These are phyloP conservation scores for Phylloporus sp. DNA, from an alignment of 768 basidiomycete genomes.

Conservation along the genomic window DNA sequence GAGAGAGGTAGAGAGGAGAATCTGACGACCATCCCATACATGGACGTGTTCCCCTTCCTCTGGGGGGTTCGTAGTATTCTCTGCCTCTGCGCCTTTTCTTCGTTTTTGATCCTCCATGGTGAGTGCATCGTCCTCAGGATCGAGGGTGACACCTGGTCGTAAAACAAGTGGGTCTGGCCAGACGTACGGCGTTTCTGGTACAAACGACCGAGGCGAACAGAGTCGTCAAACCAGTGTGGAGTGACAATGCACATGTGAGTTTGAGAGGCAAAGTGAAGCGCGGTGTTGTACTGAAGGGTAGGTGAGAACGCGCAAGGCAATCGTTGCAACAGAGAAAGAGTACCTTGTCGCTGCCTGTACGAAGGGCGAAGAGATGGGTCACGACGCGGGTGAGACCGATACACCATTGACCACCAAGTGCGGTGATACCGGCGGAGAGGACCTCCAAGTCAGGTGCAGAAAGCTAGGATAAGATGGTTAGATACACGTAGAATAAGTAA, in stretches of 20 bases:
- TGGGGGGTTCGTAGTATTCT: constrained; percentile 1
- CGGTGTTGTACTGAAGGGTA: constrained; percentile 37
- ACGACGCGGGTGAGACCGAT: constrained; percentile 75
- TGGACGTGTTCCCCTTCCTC: constrained; percentile 33
- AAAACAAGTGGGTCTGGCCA: constrained; percentile 70
- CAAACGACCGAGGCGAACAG: constrained; percentile 52
- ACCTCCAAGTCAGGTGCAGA: constrained; percentile 65
- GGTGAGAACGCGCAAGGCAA: neutral
- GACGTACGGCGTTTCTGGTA: constrained; percentile 55
- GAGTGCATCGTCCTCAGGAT: constrained; percentile 12
- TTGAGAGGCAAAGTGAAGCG: constrained; percentile 54
- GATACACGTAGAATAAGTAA: neutral
- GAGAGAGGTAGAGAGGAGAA: constrained; percentile 62
- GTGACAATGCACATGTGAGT: constrained; percentile 68
- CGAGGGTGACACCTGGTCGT: constrained; percentile 22
- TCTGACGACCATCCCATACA: constrained; percentile 56
- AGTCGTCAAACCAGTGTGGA: constrained; percentile 92
- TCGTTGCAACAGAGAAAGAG: neutral
- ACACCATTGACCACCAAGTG: constrained; percentile 82
- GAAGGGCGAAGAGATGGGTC: constrained; percentile 77
- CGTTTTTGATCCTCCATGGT: constrained; percentile 18
- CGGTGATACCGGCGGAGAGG: constrained; percentile 65
- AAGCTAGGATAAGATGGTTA: constrained; percentile 37
- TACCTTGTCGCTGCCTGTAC: constrained; percentile 44
- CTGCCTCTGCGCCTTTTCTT: constrained; percentile 23